phyloP scores from a whole-genome alignment of 2,329 filamentous ascomycete species.

The Leptographium wingfieldii region DNA sequence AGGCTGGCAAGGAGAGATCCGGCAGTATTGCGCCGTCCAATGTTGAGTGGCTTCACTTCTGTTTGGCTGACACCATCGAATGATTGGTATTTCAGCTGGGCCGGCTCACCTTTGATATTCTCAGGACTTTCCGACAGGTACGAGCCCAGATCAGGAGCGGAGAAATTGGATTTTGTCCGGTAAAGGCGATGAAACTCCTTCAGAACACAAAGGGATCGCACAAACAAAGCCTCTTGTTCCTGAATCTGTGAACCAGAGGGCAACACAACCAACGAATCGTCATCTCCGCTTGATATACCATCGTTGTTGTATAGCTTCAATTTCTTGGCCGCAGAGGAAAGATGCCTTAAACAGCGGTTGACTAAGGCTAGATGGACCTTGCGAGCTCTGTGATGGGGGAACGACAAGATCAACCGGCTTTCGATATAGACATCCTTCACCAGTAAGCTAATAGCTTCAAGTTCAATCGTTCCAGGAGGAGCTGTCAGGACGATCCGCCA shows the following conservation, averaged over 20 bases:
- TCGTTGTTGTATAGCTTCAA: slow-evolving; percentile 35
- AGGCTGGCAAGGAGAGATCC: slow-evolving; percentile 56
- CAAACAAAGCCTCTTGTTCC: slow-evolving; percentile 50
- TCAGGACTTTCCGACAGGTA: slow-evolving; percentile 38
- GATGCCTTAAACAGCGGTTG: slow-evolving; percentile 57
- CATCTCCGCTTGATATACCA: slow-evolving; percentile 28
- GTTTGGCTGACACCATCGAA: slow-evolving; percentile 51
- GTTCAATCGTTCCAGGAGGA: slow-evolving; percentile 51
- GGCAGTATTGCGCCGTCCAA: slow-evolving; percentile 60
- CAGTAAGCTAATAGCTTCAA: slow-evolving; percentile 54
- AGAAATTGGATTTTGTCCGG: slow-evolving; percentile 47
- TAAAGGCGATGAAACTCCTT: slow-evolving; percentile 54
- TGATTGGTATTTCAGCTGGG: slow-evolving; percentile 61
- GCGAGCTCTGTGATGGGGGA: slow-evolving; percentile 36
- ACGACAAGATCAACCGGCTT: slow-evolving; percentile 35
- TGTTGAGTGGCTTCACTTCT: slow-evolving; percentile 46
- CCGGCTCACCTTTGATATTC: slow-evolving; percentile 46
- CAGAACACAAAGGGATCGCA: slow-evolving; percentile 55
- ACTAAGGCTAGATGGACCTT: slow-evolving; percentile 58
- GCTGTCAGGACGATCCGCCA: slow-evolving; percentile 72
- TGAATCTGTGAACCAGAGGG: slow-evolving; percentile 32
- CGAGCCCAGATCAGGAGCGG: slow-evolving; percentile 42
- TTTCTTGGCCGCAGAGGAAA: slow-evolving; percentile 48
- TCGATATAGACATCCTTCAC: slow-evolving; percentile 58
- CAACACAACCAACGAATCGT: slow-evolving; percentile 40